Conservation (phyloP, 306 rosid genomes). For the Pachyrhizus erosus region DNA sequence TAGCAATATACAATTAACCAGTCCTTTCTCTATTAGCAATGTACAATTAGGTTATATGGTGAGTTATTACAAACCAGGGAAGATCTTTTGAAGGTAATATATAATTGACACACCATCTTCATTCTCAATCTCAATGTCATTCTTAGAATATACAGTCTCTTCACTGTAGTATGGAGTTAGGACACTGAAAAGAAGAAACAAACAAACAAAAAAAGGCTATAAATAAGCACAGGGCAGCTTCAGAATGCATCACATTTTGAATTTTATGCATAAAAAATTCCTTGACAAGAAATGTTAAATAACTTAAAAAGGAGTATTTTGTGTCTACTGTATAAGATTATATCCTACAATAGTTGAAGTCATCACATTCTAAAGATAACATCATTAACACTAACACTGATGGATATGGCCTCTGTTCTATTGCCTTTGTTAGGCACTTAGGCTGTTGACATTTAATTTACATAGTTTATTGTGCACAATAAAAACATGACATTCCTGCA, state of each 20-base stretch:
- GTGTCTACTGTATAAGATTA: slow-evolving; percentile 1
- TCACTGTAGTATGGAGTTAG: slow-evolving; percentile 97
- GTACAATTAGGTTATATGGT: slow-evolving; percentile 32
- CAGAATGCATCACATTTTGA: slow-evolving; percentile 30
- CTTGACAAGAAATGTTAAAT: background rate
- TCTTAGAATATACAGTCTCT: slow-evolving; percentile 94
- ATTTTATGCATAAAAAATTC: slow-evolving; percentile 23
- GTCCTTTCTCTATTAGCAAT: slow-evolving; percentile 15
- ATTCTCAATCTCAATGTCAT: slow-evolving; percentile 90
- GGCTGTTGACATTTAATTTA: slow-evolving; percentile 25
- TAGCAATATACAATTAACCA: slow-evolving; percentile 17
- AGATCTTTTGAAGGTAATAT: slow-evolving; percentile 94
- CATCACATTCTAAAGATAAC: slow-evolving; percentile 29
- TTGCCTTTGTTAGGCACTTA: slow-evolving; percentile 27
- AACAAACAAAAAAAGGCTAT: slow-evolving; percentile 24
- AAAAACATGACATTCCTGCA: slow-evolving; percentile 40
- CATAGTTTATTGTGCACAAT: slow-evolving; percentile 26
- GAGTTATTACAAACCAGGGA: slow-evolving; percentile 75
- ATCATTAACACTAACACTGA: slow-evolving; percentile 6
- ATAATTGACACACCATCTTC: slow-evolving; percentile 96
- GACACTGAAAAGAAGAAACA: slow-evolving; percentile 64
- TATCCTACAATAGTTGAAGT: slow-evolving; percentile 25
- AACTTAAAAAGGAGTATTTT: background rate
- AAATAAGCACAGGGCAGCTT: slow-evolving; percentile 32
- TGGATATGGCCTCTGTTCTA: slow-evolving; percentile 21